Evolutionary conservation across 352 stramenopile genomes (phyloP), one percentile per base, ranked within the genome.

Genomic region (Discostella stelligera): DNA sequence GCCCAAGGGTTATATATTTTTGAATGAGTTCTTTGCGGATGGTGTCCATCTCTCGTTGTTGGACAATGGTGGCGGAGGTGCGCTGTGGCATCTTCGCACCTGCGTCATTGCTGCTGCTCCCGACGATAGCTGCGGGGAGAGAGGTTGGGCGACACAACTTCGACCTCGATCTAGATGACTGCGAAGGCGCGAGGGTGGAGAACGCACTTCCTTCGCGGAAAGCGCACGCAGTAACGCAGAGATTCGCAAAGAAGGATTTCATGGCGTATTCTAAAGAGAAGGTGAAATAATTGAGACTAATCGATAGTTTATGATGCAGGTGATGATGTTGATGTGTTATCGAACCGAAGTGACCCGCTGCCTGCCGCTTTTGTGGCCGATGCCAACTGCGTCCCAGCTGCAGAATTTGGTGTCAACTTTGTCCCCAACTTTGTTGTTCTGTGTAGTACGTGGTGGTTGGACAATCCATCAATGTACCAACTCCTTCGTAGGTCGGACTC

Each of bases 1-100:
- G 64, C 11, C 64, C 71, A 18, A 79, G 18, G 27, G 64, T 52
- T 8, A 79, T 68, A 46, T 79, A 79, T 74, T 79, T 79, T 30
- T 71, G 63, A 27, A 79, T 69, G 10, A 79, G 64, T 55, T 79
- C 71, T 30, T 64, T 60, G 18, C 71, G 63, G 25, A 79, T 74
- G 32, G 37, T 71, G 49, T 79, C 58, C 50, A 79, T 48, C 56
- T 79, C 71, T 20, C 59, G 11, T 65, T 79, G 64, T 49, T 79
- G 62, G 32, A 65, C 74, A 21, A 79, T 54, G 18, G 64, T 71
- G 30, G 41, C 67, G 18, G 64, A 60, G 20, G 52, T 46, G 0
- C n/a, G 67, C 8, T 39, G 56, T 53, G 27, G 23, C 37, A 27
- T 54, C 30, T 56, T 58, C 9, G 30, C 41, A 10, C 46, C 32